Base-by-base conservation (phyloP, 768 basidiomycete genomes). In the Tephrocybe sp. region DNA sequence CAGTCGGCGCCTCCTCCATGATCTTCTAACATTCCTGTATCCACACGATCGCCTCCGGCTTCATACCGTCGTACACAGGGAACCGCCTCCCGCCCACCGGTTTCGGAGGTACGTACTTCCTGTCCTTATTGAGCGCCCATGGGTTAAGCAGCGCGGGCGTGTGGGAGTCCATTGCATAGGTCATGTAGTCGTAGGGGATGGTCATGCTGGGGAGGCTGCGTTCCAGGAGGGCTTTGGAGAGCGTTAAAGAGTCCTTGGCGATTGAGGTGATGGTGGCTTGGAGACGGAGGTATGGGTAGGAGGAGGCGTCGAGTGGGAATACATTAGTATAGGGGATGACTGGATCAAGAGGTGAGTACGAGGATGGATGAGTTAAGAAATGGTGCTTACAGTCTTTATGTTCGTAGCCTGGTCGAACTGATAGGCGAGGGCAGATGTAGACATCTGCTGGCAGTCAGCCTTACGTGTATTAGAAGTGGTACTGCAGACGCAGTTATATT, bases 331-430 rank as follows among this genome's bases (percentile, higher is more conserved):
- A 81, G 0, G 84, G 82, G 53, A 86, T 75, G 62, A 86, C 79
- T 66, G 22, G 15, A n/a, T n/a, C n/a, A n/a, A 43, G 25, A 16
- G 30, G 24, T 24, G n/a, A 4, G 2, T 38, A n/a, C 28, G 9
- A 36, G 27, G 36, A 43, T 2, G 1, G 32, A 9, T 9, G 4
- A 19, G 34, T 54, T 19, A 22, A 9, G 27, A 13, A 5, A 5
- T 24, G n/a, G n/a, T n/a, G 64, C 76, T 52, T 48, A 80, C 79
- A 86, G 22, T 81, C 82, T 69, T 84, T 86, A 64, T 84, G 78
- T 64, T 83, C 82, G 55, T 84, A 79, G 16, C 78, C 76, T 32
- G 80, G 71, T 4, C 84, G 71, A 18, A 83, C 76, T 15, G 81
- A 75, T 44, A 77, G 75, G 44, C 83, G 70, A 4, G 83, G 78